These are phyloP conservation scores for Panaeolus papilionaceus DNA, from an alignment of 768 basidiomycete genomes.

Conservation along the genomic window DNA sequence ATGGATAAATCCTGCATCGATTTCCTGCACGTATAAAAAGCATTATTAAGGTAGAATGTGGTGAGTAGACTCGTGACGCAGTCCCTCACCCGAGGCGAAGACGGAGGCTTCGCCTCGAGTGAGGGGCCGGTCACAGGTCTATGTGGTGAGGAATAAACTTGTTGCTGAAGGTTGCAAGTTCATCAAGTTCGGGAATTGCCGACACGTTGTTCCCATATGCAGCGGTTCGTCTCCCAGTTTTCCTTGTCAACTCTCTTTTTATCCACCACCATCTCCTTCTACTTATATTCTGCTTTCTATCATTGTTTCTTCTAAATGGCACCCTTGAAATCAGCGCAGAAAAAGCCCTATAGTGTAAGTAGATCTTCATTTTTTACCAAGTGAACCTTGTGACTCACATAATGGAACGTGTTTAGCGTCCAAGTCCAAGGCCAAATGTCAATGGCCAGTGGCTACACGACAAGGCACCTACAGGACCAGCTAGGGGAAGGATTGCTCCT, in stretches of 20 bases:
- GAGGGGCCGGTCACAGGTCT: too few species aligned
- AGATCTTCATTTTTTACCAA: background rate
- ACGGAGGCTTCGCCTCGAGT: too few species aligned
- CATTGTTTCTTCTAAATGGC: conserved; percentile 26
- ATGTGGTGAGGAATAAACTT: background rate
- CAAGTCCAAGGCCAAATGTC: conserved; percentile 44
- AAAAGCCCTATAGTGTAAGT: conserved; percentile 38
- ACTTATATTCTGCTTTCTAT: conserved; percentile 17
- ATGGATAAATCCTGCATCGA: background rate
- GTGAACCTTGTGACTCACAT: background rate
- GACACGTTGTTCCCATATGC: conserved; percentile 17
- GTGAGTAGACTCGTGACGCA: too few species aligned
- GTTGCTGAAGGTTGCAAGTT: background rate
- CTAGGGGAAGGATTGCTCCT: conserved; percentile 31
- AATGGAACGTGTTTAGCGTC: conserved; percentile 50
- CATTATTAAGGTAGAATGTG: background rate
- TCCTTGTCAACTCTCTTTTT: conserved; percentile 17
- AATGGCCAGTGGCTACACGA: conserved; percentile 83
- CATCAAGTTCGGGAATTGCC: conserved; percentile 8
- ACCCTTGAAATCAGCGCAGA: conserved; percentile 29
- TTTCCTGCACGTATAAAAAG: background rate
- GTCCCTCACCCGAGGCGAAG: too few species aligned
- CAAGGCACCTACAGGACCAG: conserved; percentile 60
- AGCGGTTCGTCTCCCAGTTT: conserved; percentile 13
- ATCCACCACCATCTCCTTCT: conserved; percentile 25